Conservation (phyloP, 192 early-diverging fungal genomes). For the Neocallimastix lanati region DNA sequence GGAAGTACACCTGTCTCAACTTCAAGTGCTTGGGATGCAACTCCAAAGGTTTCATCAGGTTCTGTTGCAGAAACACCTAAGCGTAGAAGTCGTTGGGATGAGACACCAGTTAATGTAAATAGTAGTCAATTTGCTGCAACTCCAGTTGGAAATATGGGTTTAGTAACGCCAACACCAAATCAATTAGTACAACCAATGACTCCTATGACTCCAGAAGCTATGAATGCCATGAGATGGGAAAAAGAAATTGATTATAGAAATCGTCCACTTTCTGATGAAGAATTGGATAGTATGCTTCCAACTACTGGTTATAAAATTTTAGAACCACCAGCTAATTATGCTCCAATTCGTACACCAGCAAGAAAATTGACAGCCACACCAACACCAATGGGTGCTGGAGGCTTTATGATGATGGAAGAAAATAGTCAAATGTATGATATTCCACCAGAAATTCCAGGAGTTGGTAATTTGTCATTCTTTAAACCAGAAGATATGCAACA, state of each 20-base stretch:
- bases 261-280: slow-evolving; percentile 70
- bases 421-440: slow-evolving; percentile 41
- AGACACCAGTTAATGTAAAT: slow-evolving; percentile 57
- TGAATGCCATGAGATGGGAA: slow-evolving; percentile 50
- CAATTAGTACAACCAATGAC: slow-evolving; percentile 18
- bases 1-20: slow-evolving; percentile 12
- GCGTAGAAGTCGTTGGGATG: slow-evolving; percentile 89
- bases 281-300: slow-evolving; percentile 89
- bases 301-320: slow-evolving; percentile 75
- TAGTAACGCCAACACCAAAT: slow-evolving; percentile 60
- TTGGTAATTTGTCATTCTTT: slow-evolving; percentile 74
- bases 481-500: slow-evolving; percentile 95
- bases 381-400: slow-evolving; percentile 54
- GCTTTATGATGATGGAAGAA: slow-evolving; percentile 81
- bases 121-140: slow-evolving; percentile 46
- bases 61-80: slow-evolving; percentile 27
- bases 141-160: slow-evolving; percentile 55
- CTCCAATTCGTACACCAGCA: slow-evolving; percentile 87
- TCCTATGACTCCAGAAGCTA: slow-evolving; percentile 69
- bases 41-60: slow-evolving; percentile 25
- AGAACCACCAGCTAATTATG: slow-evolving; percentile 70
- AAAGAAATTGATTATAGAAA: slow-evolving; percentile 76
- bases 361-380: slow-evolving; percentile 90
- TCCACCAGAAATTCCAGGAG: slow-evolving; percentile 71
- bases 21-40: slow-evolving; percentile 54